Percentiles rank a stretch among this genome's conserved stretches.
These are phyloP conservation scores for Symbiodinium natans DNA, from an alignment of 73 alveolate species.

Conservation along the genomic window DNA sequence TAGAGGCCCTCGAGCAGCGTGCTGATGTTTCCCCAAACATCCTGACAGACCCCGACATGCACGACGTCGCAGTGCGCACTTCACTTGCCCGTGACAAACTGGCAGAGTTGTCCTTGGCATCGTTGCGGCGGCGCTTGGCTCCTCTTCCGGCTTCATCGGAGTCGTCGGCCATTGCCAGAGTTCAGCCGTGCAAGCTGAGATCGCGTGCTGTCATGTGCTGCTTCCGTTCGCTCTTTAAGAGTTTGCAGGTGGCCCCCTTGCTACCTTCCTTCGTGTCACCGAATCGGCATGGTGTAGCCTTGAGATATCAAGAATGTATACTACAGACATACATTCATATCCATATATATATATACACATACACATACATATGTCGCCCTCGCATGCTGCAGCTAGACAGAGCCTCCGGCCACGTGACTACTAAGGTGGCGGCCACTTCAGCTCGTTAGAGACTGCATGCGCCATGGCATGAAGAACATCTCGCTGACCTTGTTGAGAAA, in stretches of 20 bases:
- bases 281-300: too few species aligned
- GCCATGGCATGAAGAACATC: constrained; percentile 59
- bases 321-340: too few species aligned
- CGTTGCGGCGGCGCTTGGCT: not conserved
- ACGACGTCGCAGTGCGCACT: too few species aligned
- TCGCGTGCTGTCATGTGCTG: too few species aligned
- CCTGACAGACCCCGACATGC: not conserved
- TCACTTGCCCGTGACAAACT: too few species aligned
- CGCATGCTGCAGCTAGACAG: not conserved
- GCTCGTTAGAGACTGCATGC: constrained; percentile 68
- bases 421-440: constrained; percentile 57
- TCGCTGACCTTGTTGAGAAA: constrained; percentile 31
- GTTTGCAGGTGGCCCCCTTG: too few species aligned
- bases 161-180: not conserved
- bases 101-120: not conserved
- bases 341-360: not conserved
- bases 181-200: not conserved
- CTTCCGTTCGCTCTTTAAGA: too few species aligned
- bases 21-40: constrained; percentile 78
- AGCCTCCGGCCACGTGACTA: not conserved
- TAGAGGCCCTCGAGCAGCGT: constrained; percentile 49
- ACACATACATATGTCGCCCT: not conserved
- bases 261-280: too few species aligned
- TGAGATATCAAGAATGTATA: too few species aligned
- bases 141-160: not conserved